Evolutionary conservation across 495 filamentous ascomycete genomes (phyloP), one percentile per base, ranked within the genome.

Genomic region (Aspergillus homomorphus): DNA sequence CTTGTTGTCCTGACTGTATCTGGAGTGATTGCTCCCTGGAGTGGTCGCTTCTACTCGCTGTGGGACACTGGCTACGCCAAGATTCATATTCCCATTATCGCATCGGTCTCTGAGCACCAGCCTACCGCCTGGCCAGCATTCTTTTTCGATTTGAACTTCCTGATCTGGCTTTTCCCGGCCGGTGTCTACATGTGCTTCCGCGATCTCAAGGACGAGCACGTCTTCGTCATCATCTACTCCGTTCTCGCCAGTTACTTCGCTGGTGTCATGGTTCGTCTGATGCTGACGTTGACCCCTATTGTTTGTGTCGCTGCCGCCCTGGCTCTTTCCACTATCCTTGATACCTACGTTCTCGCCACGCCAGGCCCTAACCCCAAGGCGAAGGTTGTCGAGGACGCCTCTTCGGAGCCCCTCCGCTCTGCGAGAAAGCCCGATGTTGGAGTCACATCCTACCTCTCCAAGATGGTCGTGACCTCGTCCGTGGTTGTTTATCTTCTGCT

Each of bases 51-150:
- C 81, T 99, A 99, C 77, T 99, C 95, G 0, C 84, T 99, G 33
- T 99, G 92, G 92, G 95, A 99, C 74, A 99, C 95, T 10, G 91
- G 90, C 63, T 99, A 99, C 70, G 95, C 95, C 64, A 99, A 99
- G 78, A 95, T 98, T 59, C 95, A 99, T 65, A 99, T 99, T 69
- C 95, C 95, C 33, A 99, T 99, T 68, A 99, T 99, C 74, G 95
- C 95, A 22, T 98, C 94, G 3, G 95, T 99, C 24, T 99, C 95
- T 8, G 95, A 99, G 73, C 95, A 99, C 81, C 95, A 99, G 73
- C 95, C 95, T 14, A 99, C 95, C 23, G 95, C 95, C n/a, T 99
- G 95, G 95, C 95, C 95, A 8, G 92, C 95, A 33, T 99, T 97
- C 84, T 99, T 98, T 78, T 99, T 99, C 72, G 95, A 99, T 65